Evolutionary conservation across 73 alveolate species (phyloP).

Genomic region (Breviolum minutum): DNA sequence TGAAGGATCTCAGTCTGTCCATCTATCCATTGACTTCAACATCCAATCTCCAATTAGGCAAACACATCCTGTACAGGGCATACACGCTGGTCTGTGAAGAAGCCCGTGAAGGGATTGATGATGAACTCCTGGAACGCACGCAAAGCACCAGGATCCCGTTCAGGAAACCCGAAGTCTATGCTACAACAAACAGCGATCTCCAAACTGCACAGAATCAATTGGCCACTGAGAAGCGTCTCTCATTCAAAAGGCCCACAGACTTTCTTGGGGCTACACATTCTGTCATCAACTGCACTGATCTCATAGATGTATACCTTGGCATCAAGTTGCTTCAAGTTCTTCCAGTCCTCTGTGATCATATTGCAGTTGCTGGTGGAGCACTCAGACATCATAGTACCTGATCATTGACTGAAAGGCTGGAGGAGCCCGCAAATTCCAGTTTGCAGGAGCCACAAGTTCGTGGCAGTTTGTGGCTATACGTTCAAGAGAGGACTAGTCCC

Average conservation of each 20-base stretch:
- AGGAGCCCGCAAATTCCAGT: neutral
- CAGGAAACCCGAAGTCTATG: too few relatives aligned
- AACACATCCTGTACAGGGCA: conserved; percentile 59
- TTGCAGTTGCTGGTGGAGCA: conserved; percentile 75
- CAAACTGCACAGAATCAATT: neutral
- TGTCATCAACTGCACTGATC: neutral
- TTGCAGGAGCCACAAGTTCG: neutral
- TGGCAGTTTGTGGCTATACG: neutral
- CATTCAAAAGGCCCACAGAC: too few relatives aligned
- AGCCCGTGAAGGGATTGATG: conserved; percentile 82
- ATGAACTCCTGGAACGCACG: conserved; percentile 45
- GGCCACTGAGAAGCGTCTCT: neutral
- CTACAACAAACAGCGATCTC: too few relatives aligned
- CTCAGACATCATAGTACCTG: conserved; percentile 51
- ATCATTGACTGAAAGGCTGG: neutral
- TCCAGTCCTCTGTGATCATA: conserved; percentile 30
- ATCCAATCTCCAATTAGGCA: neutral
- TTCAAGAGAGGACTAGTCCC: neutral
- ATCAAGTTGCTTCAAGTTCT: neutral
- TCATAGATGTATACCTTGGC: neutral
- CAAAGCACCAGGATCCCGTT: too few relatives aligned
- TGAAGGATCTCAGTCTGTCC: neutral
- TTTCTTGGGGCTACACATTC: too few relatives aligned
- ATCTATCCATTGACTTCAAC: neutral
- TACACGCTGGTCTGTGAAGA: conserved; percentile 72